A percentile compares a stretch with the other conserved stretches of the same genome.
Evolutionary conservation across 176 grass and related monocot species (phyloP).

Genomic region (Oryza officinalis): DNA sequence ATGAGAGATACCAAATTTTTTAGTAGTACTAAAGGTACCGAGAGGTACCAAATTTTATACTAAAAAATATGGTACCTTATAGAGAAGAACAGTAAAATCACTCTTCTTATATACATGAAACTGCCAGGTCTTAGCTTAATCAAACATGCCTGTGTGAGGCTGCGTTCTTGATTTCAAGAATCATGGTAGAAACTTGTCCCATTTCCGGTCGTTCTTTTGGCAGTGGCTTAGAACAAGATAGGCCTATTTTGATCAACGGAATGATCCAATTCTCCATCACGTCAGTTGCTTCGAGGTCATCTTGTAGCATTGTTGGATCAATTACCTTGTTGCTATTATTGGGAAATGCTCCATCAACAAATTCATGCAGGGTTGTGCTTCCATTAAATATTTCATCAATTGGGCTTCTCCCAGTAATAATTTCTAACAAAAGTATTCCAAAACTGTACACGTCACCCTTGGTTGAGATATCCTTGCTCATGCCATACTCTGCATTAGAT

Average conservation of each 20-base stretch:
- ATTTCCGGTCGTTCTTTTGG: slow-evolving; percentile 35
- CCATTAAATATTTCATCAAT: slow-evolving; percentile 37
- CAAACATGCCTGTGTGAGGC: background rate
- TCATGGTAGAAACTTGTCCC: slow-evolving; percentile 28
- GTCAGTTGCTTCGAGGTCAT: background rate
- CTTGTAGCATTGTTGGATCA: slow-evolving; percentile 17
- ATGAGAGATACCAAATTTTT: too few relatives aligned
- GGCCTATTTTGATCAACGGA: slow-evolving; percentile 39
- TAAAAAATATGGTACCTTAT: too few relatives aligned
- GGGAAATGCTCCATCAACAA: slow-evolving; percentile 28
- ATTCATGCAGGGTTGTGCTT: slow-evolving; percentile 12
- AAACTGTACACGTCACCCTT: slow-evolving; percentile 52
- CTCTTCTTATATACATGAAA: background rate
- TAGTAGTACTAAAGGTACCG: too few relatives aligned
- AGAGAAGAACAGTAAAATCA: too few relatives aligned
- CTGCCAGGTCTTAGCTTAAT: background rate
- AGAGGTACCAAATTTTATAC: too few relatives aligned
- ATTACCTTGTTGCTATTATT: background rate
- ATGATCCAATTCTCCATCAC: slow-evolving; percentile 32
- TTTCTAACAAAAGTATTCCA: slow-evolving; percentile 48
- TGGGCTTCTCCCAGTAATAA: slow-evolving; percentile 38
- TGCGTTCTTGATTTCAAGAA: slow-evolving; percentile 31
- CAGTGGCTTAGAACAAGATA: slow-evolving; percentile 37
- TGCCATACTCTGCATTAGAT: slow-evolving; percentile 46
- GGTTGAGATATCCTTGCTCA: slow-evolving; percentile 31